A percentile compares a stretch with the other conserved stretches of the same genome.
Evolutionary conservation across 2,329 filamentous ascomycete species (phyloP).

Genomic region (Talaromyces sp.): DNA sequence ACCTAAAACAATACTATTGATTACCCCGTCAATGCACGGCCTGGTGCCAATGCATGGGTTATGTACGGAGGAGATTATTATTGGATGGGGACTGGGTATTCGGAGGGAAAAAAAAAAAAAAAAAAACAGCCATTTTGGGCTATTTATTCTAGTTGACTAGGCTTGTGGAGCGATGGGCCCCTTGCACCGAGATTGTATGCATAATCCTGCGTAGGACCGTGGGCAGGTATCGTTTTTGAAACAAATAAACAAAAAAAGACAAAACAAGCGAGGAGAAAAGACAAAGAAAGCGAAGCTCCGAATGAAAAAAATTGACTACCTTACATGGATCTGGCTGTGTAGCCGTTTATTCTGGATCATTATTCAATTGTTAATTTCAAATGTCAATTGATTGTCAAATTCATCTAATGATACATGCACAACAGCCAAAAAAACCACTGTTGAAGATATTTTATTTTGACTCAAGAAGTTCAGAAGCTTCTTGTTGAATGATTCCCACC

Average conservation of each 20-base stretch:
- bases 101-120: not conserved
- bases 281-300: no score
- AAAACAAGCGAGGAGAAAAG: no score
- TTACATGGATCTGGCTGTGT: not conserved
- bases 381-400: no score
- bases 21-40: no score
- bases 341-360: not conserved
- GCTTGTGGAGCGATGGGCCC: not conserved
- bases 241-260: no score
- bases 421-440: not conserved
- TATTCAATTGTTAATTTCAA: no score
- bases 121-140: not conserved
- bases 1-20: not conserved
- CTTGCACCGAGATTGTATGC: not conserved
- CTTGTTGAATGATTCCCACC: slow-evolving; percentile 6
- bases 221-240: not conserved
- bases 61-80: not conserved
- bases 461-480: slow-evolving; percentile 13
- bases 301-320: not conserved
- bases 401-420: not conserved
- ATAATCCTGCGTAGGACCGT: not conserved
- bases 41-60: no score
- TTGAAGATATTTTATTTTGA: not conserved
- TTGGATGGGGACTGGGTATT: not conserved
- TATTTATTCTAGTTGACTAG: not conserved